A percentile compares a stretch with the other conserved stretches of the same genome.
Evolutionary conservation across 2,329 filamentous ascomycete species (phyloP).

Genomic region (Xylaria sp.): DNA sequence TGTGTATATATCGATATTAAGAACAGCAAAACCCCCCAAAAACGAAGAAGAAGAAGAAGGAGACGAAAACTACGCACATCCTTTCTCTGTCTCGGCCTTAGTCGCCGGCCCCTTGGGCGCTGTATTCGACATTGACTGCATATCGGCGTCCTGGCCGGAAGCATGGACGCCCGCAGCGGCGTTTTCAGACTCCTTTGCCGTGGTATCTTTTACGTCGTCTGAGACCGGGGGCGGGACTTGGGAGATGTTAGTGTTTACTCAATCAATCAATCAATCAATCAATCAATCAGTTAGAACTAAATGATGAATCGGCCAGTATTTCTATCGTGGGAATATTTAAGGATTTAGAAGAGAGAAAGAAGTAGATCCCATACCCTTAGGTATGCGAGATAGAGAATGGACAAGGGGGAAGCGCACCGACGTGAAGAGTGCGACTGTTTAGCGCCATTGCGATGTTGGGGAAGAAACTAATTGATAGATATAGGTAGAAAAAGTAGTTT

Average conservation of each 20-base stretch:
- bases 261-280: not conserved
- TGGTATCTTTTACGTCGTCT: constrained; percentile 55
- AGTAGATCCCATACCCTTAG: too few species aligned
- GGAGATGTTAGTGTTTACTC: not conserved
- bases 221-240: constrained; percentile 55
- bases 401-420: constrained; percentile 51
- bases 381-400: not conserved
- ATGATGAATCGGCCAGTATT: not conserved
- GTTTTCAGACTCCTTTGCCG: constrained; percentile 48
- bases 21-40: not conserved
- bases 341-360: not conserved
- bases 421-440: constrained; percentile 60
- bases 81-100: constrained; percentile 47
- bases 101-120: constrained; percentile 52
- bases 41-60: not conserved
- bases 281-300: not conserved
- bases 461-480: not conserved
- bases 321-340: too few species aligned
- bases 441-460: constrained; percentile 62
- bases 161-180: constrained; percentile 52
- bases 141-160: constrained; percentile 53
- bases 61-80: constrained; percentile 4
- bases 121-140: constrained; percentile 54
- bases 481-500: not conserved
- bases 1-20: not conserved